Base-by-base conservation (phyloP, 495 filamentous ascomycete species). In the Lepraria neglecta region DNA sequence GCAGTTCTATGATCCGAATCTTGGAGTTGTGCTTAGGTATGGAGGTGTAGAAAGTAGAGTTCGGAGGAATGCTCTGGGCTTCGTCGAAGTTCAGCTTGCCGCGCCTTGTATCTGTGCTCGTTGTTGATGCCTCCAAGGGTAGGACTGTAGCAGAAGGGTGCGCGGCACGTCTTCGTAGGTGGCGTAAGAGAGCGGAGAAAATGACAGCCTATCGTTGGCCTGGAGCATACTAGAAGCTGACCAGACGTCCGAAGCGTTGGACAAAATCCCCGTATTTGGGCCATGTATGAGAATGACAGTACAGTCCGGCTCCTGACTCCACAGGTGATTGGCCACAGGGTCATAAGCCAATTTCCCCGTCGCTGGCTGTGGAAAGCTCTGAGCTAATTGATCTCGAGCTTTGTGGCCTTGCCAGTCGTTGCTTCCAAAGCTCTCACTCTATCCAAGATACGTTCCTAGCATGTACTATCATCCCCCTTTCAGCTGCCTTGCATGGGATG, bases 11-110 rank as follows among this genome's bases (percentile, higher is more conserved):
- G 14, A 59, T 11, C 17, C 44, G 15, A 24, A 50, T 59, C 45
- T n/a, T 59, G 45, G 45, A 59, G 57, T 31, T 17, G 19, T 24
- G 30, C 45, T 15, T 40, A 15, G 33, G 45, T 14, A 59, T 24
- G 11, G 30, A 27, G 17, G 17, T 51, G 45, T 50, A 59, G 38
- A n/a, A 24, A 42, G 33, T 59, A 59, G 5, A 6, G 45, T 24
- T 42, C 45, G 31, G 6, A 27, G 44, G 9, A 50, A 19, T 40
- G 19, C 35, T 59, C 15, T 14, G 31, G 24, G 6, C 19, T 28
- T 15, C 43, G 44, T 6, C 19, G 35, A 50, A 50, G 35, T 28
- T 38, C 40, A 17, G 31, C 14, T 35, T 48, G 56, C 30, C 30
- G 30, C 33, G 35, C n/a, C 31, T 19, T 48, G 17, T 53, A 19